Evolutionary conservation across 2,329 filamentous ascomycete genomes (phyloP), one percentile per base, ranked within the genome.

Genomic region (Domatiomyces catenatus): DNA sequence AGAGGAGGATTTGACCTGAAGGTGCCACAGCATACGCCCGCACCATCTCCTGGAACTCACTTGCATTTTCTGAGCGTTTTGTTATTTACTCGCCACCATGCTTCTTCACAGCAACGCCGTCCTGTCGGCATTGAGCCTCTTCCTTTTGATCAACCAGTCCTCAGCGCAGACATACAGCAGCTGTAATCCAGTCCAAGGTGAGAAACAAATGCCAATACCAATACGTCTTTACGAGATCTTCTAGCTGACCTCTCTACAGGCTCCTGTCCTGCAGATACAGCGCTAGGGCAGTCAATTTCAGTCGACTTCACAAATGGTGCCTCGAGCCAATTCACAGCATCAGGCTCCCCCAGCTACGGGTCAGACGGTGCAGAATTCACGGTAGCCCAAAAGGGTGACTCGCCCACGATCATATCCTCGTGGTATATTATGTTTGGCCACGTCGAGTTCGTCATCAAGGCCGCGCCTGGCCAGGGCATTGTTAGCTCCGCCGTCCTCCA

Each of bases 341-440:
- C 76, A 28, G 83, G 85, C 49, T 75, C 72, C 17, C 80, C 86
- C 2, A 80, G 79, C 1, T 96, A 94, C 70, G 77, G 75, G 64
- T 72, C 73, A 18, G 77, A 89, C 63, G 92, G 92, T 52, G 89
- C 77, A 22, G 78, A 77, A 15, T 93, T 98, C 65, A 88, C 86
- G 22, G 82, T 98, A 48, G 69, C 79, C 48, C 71, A 81, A 62
- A 75, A 81, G 48, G 89, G 90, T 51, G 86, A 98, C 63, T 79
- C 87, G 2, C 92, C 92, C 0, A 84, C 90, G 65, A 78, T 98
- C 54, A 76, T 77, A 57, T 94, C 88, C 54, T 79, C 92, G 61
- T 96, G 94, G 78, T 96, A 95, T 74, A 94, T 98, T 71, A 96
- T 98, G 92, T 98, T 95, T 66, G 92, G 92, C 58, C 84, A 83